These are phyloP conservation scores for Sphaerosporella brunnea DNA, from an alignment of 495 filamentous ascomycete genomes.

Conservation along the genomic window DNA sequence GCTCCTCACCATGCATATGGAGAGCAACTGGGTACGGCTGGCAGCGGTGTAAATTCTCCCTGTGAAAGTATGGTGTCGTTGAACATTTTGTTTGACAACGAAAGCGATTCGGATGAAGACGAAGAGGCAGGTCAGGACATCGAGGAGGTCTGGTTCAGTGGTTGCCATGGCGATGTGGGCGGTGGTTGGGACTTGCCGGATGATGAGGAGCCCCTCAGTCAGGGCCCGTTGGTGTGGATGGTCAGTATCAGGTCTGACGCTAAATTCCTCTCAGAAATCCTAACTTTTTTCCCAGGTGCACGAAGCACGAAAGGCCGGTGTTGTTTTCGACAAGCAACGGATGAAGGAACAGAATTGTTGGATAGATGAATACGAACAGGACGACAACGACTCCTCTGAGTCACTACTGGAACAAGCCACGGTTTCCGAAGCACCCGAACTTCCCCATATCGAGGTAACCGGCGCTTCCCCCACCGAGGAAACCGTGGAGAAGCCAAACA, in stretches of 20 bases:
- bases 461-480: not conserved
- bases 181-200: slow-evolving; percentile 56
- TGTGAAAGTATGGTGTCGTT: slow-evolving; percentile 9
- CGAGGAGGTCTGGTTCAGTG: slow-evolving; percentile 70
- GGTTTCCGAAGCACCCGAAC: not conserved
- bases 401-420: slow-evolving; percentile 1
- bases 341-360: slow-evolving; percentile 48
- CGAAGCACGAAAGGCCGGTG: slow-evolving; percentile 56
- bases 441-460: slow-evolving; percentile 18
- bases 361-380: slow-evolving; percentile 27
- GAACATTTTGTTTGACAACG: slow-evolving; percentile 8
- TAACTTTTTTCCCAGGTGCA: slow-evolving; percentile 23
- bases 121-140: slow-evolving; percentile 56
- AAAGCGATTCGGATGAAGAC: slow-evolving; percentile 16
- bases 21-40: slow-evolving; percentile 6
- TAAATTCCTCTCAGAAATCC: not conserved
- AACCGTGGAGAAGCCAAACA: not conserved
- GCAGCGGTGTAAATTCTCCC: not conserved
- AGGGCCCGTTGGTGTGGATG: slow-evolving; percentile 71
- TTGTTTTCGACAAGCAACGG: slow-evolving; percentile 51
- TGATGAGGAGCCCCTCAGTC: slow-evolving; percentile 45
- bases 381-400: slow-evolving; percentile 2
- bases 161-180: slow-evolving; percentile 67
- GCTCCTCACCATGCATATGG: not conserved
- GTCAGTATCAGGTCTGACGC: slow-evolving; percentile 32